Percentiles rank a stretch among this genome's conserved stretches.
Conservation (phyloP, 345 rosid species). For the Tarenaya hassleriana region DNA sequence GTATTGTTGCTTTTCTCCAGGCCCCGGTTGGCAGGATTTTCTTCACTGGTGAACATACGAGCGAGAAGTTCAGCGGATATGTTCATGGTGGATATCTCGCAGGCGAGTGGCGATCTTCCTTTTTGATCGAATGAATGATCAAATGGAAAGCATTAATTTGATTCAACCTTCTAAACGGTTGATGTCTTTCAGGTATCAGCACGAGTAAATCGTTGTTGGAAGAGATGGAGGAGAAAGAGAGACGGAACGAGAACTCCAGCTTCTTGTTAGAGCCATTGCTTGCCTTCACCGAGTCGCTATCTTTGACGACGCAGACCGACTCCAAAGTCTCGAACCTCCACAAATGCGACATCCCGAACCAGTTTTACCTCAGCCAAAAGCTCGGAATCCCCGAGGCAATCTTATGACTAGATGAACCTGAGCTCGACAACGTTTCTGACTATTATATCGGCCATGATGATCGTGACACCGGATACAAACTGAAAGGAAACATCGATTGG, state of each 20-base stretch:
- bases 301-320: constrained; percentile 36
- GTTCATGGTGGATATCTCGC: constrained; percentile 97
- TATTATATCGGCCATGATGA: too few relatives aligned
- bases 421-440: too few relatives aligned
- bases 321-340: constrained; percentile 49
- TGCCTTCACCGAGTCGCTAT: constrained; percentile 60
- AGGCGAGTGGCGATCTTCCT: constrained; percentile 25
- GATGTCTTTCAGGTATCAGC: constrained; percentile 28
- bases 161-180: too few relatives aligned
- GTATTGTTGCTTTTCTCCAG: constrained; percentile 27
- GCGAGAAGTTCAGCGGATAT: constrained; percentile 83
- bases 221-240: constrained; percentile 42
- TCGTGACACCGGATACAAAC: too few relatives aligned
- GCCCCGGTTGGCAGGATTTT: constrained; percentile 76
- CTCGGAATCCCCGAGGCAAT: constrained; percentile 6
- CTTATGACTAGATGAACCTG: too few relatives aligned
- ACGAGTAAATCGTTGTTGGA: constrained; percentile 57
- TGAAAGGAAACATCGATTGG: too few relatives aligned
- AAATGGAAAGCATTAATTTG: too few relatives aligned
- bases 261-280: constrained; percentile 64
- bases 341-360: constrained; percentile 34
- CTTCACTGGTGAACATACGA: constrained; percentile 94
- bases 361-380: constrained; percentile 55
- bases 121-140: too few relatives aligned
- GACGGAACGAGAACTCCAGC: constrained; percentile 33